Conservation (phyloP, 768 basidiomycete genomes). For the Lentinula lateritia region DNA sequence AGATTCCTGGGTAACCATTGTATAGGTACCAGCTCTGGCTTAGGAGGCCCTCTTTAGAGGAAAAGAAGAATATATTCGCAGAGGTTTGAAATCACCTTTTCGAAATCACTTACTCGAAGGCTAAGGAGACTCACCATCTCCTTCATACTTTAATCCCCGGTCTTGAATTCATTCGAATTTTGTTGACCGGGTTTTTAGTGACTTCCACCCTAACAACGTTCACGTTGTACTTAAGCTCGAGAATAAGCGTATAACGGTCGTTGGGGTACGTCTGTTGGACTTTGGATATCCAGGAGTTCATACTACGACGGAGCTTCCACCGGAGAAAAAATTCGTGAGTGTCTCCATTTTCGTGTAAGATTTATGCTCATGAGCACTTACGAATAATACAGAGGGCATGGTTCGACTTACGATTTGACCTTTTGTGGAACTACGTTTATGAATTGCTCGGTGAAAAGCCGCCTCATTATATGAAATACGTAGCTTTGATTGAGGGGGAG, state of each 20-base stretch:
- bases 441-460: background rate
- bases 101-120: background rate
- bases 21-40: background rate
- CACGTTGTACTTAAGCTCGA: background rate
- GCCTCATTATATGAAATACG: background rate
- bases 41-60: background rate
- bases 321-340: background rate
- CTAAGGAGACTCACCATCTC: background rate
- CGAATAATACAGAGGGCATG: background rate
- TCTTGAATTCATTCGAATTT: background rate
- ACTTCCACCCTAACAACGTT: background rate
- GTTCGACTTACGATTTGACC: background rate
- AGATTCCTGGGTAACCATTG: background rate
- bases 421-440: background rate
- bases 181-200: background rate
- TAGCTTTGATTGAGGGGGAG: background rate
- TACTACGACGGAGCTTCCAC: background rate
- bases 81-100: background rate
- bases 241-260: background rate
- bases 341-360: background rate
- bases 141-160: background rate
- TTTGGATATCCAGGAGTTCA: background rate
- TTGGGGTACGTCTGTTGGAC: background rate
- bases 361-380: background rate
- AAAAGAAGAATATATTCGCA: background rate